Evolutionary conservation across 2,329 filamentous ascomycete species (phyloP).

Genomic region (Thielaviopsis ethacetica): DNA sequence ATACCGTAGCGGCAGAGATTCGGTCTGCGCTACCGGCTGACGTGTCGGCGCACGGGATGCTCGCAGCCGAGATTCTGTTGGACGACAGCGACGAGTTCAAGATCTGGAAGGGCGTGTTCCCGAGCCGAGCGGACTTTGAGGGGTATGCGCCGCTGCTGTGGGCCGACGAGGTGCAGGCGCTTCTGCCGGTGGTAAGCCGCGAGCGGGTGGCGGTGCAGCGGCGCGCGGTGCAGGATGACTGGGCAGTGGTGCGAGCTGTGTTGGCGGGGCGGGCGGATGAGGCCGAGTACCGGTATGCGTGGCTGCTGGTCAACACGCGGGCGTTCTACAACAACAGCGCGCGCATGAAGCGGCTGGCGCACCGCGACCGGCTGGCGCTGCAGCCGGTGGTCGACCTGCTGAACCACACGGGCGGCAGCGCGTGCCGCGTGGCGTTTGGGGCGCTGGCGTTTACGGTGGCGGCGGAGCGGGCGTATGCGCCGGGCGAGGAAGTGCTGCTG

Average conservation of each 20-base stretch:
- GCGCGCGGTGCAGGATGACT: conserved; percentile 25
- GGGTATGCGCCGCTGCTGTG: conserved; percentile 31
- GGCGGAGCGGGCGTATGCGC: conserved; percentile 31
- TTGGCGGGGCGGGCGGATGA: conserved; percentile 21
- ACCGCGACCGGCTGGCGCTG: conserved; percentile 47
- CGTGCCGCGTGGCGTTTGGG: conserved; percentile 36
- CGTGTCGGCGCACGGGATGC: conserved; percentile 50
- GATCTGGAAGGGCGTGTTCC: conserved; percentile 52
- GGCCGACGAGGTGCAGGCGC: conserved; percentile 26
- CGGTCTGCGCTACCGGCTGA: conserved; percentile 32
- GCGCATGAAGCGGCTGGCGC: conserved; percentile 25
- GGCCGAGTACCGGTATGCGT: conserved; percentile 32
- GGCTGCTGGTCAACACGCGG: conserved; percentile 45
- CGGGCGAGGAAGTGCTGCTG: conserved; percentile 50
- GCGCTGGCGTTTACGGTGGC: conserved; percentile 36
- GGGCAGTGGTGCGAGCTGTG: conserved; percentile 19
- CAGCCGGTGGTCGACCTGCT: conserved; percentile 61
- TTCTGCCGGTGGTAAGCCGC: conserved; percentile 28
- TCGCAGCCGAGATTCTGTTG: conserved; percentile 47
- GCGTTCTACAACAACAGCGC: conserved; percentile 42
- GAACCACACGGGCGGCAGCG: conserved; percentile 33
- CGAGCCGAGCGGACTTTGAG: conserved; percentile 41
- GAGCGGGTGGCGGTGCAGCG: conserved; percentile 37
- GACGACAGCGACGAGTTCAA: conserved; percentile 23
- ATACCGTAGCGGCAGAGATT: conserved; percentile 39